Base-by-base conservation (phyloP, 805 yeast species). In the Barnettozyma californica region DNA sequence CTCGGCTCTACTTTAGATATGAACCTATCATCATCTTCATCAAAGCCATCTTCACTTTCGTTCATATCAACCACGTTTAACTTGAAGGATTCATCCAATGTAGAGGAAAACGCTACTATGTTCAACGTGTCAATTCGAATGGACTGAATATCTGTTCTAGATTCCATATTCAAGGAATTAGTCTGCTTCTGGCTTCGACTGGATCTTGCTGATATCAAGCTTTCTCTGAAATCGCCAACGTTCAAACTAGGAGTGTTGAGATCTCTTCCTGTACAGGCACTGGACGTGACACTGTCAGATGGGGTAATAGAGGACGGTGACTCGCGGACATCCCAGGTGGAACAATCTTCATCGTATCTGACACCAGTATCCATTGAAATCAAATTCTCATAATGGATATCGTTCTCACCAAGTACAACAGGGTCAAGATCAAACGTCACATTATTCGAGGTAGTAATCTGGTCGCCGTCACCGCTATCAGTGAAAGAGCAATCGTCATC, bases 21-120 rank as follows among this genome's bases (percentile, higher is more conserved):
- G 21, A 25, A 13, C 16, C 33, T 18, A 26, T 21, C 37, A 16
- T 14, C 44, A 38, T 26, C 43, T 11, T 14, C 44, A 38, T 26
- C 43, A n/a, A 37, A 25, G 10, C 29, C 34, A 21, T 42, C 46
- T 29, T 46, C 49, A 16, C 47, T 18, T 4, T 43, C 46, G 19
- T 26, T 43, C 43, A 47, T 31, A 33, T 43, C 44, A 29, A 50
- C 42, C 20, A 48, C 41, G 26, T 48, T 33, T 10, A 51, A 43
- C 26, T 18, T 43, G 9, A 45, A 42, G 19, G 51, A 38, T 10
- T 47, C 49, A 16, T 36, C 44, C 19, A 50, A 14, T 8, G 18
- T 21, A 5, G 51, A 40, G 16, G 45, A 36, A 2, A 38, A 11
- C 21, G 41, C 47, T n/a, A 18, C 9, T 19, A 42, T 10, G 27